phyloP scores from a whole-genome alignment of 176 grass and related monocot genomes.

The Eleusine coracana region DNA sequence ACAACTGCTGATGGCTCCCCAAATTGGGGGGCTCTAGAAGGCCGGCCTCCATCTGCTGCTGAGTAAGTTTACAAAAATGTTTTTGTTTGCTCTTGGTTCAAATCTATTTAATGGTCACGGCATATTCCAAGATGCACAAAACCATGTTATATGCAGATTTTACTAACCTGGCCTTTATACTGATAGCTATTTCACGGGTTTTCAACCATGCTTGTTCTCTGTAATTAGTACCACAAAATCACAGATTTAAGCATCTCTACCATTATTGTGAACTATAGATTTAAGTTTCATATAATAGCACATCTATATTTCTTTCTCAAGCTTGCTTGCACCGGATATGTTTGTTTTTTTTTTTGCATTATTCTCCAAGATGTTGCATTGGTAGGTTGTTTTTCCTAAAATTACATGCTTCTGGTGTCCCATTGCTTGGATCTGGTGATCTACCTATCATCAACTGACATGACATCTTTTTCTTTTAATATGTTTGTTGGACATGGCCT shows the following conservation, averaged over 20 bases:
- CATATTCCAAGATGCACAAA: constrained; percentile 10
- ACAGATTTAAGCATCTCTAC: not conserved
- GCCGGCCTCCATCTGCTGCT: constrained; percentile 80
- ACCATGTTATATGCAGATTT: not conserved
- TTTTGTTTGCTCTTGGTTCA: constrained; percentile 26
- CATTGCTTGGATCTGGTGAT: not conserved
- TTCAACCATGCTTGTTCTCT: not conserved
- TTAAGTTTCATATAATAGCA: not conserved
- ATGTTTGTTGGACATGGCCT: not conserved
- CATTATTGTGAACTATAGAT: not conserved
- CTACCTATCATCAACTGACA: constrained; percentile 12
- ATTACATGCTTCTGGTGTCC: not conserved
- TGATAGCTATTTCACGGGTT: constrained; percentile 18
- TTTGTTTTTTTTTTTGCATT: not conserved
- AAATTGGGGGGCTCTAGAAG: constrained; percentile 81
- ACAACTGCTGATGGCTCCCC: constrained; percentile 60
- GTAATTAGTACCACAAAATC: not conserved
- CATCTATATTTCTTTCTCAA: constrained; percentile 5
- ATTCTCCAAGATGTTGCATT: not conserved
- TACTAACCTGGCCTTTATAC: not conserved
- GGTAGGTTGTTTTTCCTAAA: not conserved
- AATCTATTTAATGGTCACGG: not conserved
- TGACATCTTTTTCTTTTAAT: not conserved
- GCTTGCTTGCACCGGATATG: not conserved
- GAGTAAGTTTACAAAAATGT: constrained; percentile 54